Base-by-base conservation (phyloP, 192 early-diverging fungal genomes). In the Physocladia obscura region DNA sequence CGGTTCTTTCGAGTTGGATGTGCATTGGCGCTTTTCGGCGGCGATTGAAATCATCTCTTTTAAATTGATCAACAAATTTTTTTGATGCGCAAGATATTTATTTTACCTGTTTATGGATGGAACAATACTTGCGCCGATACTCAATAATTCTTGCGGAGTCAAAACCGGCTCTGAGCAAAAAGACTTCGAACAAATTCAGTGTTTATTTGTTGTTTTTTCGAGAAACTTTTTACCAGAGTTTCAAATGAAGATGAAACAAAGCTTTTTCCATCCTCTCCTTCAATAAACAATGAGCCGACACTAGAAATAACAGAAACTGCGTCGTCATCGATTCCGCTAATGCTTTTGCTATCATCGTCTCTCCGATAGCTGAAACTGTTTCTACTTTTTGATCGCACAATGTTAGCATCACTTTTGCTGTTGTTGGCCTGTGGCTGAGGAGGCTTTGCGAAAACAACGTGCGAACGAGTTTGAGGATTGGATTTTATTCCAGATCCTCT, bases 101-200 rank as follows among this genome's bases (percentile, higher is more conserved):
- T 6, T 1, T 31, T 32, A 51, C 62, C 62, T 65, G 62, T 49
- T 65, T 5, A 65, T 35, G 8, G 62, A 65, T 13, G 67, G 67
- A 6, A 57, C 55, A 19, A 57, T 57, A 48, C 31, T 79, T 36
- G 58, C 55, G 59, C 82, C 82, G 73, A 84, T 81, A 26, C 57
- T 22, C 21, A 67, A 62, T 13, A 84, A 61, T 38, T 84, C 82
- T 21, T 81, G 75, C 19, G 74, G 78, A 3, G 82, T 84, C 38
- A 84, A 54, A 2, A 84, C 75, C 1, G 82, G 82, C 35, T 84
- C 82, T 5, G 82, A 77, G 63, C 74, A 84, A 48, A 84, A 82
- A 1, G 77, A 79, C 82, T 84, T 32, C 1, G 21, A 0, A 44
- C 40, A n/a, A 44, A 8, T 44, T 44, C 40, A 44, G 40, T 13